These are phyloP conservation scores for Scedosporium apiospermum DNA, from an alignment of 2,329 filamentous ascomycete species.

Conservation along the genomic window DNA sequence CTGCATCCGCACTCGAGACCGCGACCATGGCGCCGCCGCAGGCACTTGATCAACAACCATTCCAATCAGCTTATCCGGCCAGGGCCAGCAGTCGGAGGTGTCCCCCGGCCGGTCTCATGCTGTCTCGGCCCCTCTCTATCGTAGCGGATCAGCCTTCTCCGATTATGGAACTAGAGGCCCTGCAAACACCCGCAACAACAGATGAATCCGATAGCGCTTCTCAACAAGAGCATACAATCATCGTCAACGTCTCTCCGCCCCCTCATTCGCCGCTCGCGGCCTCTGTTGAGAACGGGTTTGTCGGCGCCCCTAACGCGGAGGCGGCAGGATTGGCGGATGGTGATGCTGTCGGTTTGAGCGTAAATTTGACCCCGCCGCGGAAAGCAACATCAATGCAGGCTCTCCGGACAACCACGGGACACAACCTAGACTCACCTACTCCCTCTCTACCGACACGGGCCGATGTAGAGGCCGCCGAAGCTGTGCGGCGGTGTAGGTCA, in stretches of 20 bases:
- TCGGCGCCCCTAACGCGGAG: not conserved
- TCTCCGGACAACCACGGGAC: slow-evolving; percentile 13
- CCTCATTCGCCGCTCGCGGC: not conserved
- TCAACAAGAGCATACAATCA: not conserved
- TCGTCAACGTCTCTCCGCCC: slow-evolving; percentile 2
- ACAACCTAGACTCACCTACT: not conserved
- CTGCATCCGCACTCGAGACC: slow-evolving; percentile 10
- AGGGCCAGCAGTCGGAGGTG: slow-evolving; percentile 7
- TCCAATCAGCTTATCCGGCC: slow-evolving; percentile 8
- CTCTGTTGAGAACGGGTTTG: not conserved
- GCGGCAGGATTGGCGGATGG: not conserved
- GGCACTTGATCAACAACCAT: slow-evolving; percentile 12
- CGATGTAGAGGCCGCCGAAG: not conserved
- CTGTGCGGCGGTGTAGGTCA: slow-evolving; percentile 17
- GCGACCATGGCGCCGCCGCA: slow-evolving; percentile 8
- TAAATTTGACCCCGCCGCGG: slow-evolving; percentile 13
- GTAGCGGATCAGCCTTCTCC: slow-evolving; percentile 46
- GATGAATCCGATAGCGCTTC: not conserved
- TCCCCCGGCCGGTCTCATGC: slow-evolving; percentile 36
- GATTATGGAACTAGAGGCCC: slow-evolving; percentile 11
- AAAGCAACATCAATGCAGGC: slow-evolving; percentile 21
- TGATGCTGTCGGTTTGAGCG: slow-evolving; percentile 2
- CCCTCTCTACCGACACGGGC: not conserved
- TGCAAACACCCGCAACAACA: not conserved
- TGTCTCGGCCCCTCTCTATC: slow-evolving; percentile 43